Conservation (phyloP, 2,329 filamentous ascomycete genomes). For the Sclerotinia spermophila region DNA sequence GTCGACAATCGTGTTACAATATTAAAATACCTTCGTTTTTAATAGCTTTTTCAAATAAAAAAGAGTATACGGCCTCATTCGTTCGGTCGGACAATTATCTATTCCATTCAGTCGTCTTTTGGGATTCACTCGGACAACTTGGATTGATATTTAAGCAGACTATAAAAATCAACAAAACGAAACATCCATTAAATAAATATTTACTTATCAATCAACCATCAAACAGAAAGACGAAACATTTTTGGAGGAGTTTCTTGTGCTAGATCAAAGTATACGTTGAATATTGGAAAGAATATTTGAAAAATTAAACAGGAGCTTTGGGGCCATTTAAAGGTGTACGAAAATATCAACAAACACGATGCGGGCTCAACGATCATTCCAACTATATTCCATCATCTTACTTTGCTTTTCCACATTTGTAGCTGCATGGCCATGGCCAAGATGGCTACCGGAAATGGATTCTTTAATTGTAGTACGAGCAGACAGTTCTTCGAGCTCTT, state of each 20-base stretch:
- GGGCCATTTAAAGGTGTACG: not conserved
- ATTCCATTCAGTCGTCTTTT: not conserved
- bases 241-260: not conserved
- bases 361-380: conserved; percentile 47
- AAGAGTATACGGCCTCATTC: conserved; percentile 5
- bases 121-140: not conserved
- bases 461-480: conserved; percentile 50
- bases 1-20: not conserved
- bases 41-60: not conserved
- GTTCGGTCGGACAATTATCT: conserved; percentile 5
- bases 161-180: not conserved
- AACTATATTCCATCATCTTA: conserved; percentile 48
- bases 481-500: conserved; percentile 30
- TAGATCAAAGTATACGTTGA: not conserved
- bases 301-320: conserved; percentile 1
- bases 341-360: conserved; percentile 40
- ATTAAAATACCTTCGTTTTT: not conserved
- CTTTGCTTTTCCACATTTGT: conserved; percentile 48
- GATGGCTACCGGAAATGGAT: conserved; percentile 52
- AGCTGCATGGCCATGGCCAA: conserved; percentile 52
- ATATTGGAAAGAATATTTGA: not conserved
- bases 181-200: not conserved
- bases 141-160: not conserved
- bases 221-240: not conserved
- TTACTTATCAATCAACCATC: not conserved